Conservation (phyloP, 208 protist species). For the Porcisia deanei region DNA sequence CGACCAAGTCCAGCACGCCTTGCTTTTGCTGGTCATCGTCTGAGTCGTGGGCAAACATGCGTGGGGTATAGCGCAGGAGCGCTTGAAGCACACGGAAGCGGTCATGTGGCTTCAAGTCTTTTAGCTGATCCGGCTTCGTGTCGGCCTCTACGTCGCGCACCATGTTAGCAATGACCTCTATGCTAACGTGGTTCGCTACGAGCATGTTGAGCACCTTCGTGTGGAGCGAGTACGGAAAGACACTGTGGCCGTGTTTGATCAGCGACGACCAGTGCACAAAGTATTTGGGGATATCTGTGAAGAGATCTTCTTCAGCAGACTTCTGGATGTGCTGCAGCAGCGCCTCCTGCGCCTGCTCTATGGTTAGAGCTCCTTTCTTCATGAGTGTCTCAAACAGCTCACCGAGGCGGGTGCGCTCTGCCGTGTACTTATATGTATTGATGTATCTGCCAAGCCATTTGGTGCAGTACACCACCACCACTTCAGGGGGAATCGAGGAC, state of each 20-base stretch:
- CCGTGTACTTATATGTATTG: conserved; percentile 59
- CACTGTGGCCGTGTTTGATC: conserved; percentile 55
- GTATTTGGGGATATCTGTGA: conserved; percentile 74
- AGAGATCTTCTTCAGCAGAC: conserved; percentile 66
- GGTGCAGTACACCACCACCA: conserved; percentile 54
- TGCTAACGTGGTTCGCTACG: conserved; percentile 46
- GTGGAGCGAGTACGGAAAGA: conserved; percentile 72
- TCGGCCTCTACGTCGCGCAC: conserved; percentile 48
- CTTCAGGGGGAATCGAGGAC: conserved; percentile 38
- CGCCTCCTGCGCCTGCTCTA: conserved; percentile 49
- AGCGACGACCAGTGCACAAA: conserved; percentile 78
- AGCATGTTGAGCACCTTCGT: conserved; percentile 75
- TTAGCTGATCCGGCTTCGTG: conserved; percentile 35
- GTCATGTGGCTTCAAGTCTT: conserved; percentile 49
- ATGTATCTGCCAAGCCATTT: conserved; percentile 76
- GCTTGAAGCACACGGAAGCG: conserved; percentile 83
- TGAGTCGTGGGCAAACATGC: conserved; percentile 36
- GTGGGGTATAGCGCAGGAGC: conserved; percentile 73
- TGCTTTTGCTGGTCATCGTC: conserved; percentile 23
- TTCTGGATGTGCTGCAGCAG: conserved; percentile 61
- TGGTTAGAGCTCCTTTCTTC: conserved; percentile 41
- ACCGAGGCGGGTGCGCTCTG: conserved; percentile 70
- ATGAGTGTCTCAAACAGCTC: conserved; percentile 77
- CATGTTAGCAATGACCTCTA: conserved; percentile 49
- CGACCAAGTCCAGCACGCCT: conserved; percentile 21